Evolutionary conservation across 2,329 filamentous ascomycete genomes (phyloP).

Genomic region (Esteya vermicola): DNA sequence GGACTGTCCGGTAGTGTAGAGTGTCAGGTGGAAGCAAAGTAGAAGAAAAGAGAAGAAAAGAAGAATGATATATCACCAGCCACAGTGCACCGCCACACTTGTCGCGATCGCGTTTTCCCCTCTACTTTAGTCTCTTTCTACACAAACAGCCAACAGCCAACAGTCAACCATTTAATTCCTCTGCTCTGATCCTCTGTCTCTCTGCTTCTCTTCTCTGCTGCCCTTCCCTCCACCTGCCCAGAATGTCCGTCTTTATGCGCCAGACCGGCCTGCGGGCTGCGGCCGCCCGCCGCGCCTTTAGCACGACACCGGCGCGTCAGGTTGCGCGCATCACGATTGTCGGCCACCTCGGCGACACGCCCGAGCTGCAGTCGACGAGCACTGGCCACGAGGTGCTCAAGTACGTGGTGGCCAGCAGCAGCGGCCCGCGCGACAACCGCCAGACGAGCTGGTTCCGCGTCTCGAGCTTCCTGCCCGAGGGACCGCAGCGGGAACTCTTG

Average conservation of each 20-base stretch:
- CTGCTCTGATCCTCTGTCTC: too few relatives aligned
- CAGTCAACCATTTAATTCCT: too few relatives aligned
- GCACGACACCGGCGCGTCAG: slow-evolving; percentile 48
- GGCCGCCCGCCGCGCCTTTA: slow-evolving; percentile 53
- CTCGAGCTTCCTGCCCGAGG: slow-evolving; percentile 55
- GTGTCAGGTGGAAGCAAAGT: too few relatives aligned
- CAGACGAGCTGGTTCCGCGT: slow-evolving; percentile 79
- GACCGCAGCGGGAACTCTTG: slow-evolving; percentile 56
- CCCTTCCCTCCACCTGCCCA: too few relatives aligned
- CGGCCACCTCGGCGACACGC: slow-evolving; percentile 67
- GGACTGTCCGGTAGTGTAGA: too few relatives aligned
- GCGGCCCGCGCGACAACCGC: slow-evolving; percentile 53
- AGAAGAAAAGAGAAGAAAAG: too few relatives aligned
- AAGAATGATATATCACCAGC: too few relatives aligned
- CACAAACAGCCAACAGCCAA: too few relatives aligned
- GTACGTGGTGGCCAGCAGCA: slow-evolving; percentile 61
- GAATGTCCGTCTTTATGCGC: slow-evolving; percentile 13
- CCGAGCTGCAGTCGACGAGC: slow-evolving; percentile 58
- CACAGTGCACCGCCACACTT: too few relatives aligned
- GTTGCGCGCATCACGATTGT: slow-evolving; percentile 75
- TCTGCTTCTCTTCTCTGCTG: too few relatives aligned
- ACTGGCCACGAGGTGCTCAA: slow-evolving; percentile 60
- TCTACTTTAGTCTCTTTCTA: too few relatives aligned
- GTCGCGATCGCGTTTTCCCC: too few relatives aligned
- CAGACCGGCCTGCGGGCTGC: slow-evolving; percentile 13